Base-by-base conservation (phyloP, 2,329 filamentous ascomycete genomes). In the Cladophialophora bantiana region DNA sequence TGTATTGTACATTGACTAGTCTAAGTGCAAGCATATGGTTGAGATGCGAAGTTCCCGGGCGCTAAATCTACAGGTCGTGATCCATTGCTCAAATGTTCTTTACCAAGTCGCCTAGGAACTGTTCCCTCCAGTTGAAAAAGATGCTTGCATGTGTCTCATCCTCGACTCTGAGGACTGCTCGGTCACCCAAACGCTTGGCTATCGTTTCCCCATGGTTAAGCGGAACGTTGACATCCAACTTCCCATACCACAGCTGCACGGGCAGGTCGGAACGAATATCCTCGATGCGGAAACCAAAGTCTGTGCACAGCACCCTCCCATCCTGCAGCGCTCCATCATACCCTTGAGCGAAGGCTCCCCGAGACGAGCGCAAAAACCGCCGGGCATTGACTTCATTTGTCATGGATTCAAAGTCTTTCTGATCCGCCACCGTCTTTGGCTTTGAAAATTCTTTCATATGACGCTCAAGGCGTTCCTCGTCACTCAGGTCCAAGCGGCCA, bases 221-320 rank as follows among this genome's bases (percentile, higher is more conserved):
- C 42, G 77, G 78, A 52, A 79, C 74, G 66, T 70, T 72, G 20
- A 32, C 70, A 72, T 80, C 78, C 2, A 71, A 38, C 52, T 72
- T 77, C 20, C 76, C 77, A 70, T 79, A 76, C 77, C 77, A 79
- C 68, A 80, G 50, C 63, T 77, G 73, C 35, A 80, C 74, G 1
- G 75, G 74, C 52, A 80, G 62, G 64, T 79, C 78, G 0, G 65
- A 56, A 3, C 77, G 59, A 32, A 80, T 76, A 64, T 79, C 78
- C 62, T 77, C 70, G 1, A 80, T 66, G 59, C 67, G 60, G 62
- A 80, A 80, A 0, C 76, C 78, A 70, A 72, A 78, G 9, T 75
- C 64, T 4, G 45, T 63, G 54, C 71, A 75, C 45, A 75, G 68
- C 35, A 75, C 13, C 53, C 56, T 74, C 7, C 75, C 77, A 70